Evolutionary conservation across 2,329 filamentous ascomycete species (phyloP), one percentile per base, ranked within the genome.

Genomic region (Cladosporium halotolerans): DNA sequence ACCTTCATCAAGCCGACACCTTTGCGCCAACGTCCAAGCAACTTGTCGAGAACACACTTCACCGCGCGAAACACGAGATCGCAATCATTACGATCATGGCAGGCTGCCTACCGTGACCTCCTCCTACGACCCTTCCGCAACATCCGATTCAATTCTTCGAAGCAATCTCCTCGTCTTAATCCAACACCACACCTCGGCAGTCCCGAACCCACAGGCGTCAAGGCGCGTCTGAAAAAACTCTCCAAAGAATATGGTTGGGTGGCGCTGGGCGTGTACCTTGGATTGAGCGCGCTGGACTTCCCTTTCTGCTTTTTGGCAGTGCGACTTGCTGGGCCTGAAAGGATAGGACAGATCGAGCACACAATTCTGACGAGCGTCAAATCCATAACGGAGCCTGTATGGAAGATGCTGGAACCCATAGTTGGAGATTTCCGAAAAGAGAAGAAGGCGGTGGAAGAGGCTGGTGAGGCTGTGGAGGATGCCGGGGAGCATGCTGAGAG

Each of bases 241-340:
- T 90, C 86, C 2, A 84, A 85, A 58, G 92, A 97, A 70, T 99
- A 99, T 70, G 93, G 93, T 39, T 97, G 91, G 89, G 81, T 88
- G 3, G 91, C 91, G 1, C 72, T 96, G 4, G 92, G 90, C n/a
- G 88, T 99, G 11, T 99, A 99, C 70, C 71, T 96, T 9, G 78
- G 77, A 1, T 73, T 99, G 52, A 91, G 88, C 40, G 86, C 88
- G 36, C 73, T 96, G 48, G 93, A 99, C 72, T 95, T 97, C 60
- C 93, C 93, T 0, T 88, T 97, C 68, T 97, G 92, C 73, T 99
- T 96, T 73, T 72, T 95, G 52, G 82, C 93, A 9, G 93, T 99
- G 44, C 81, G 85, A 54, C 75, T 84, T 49, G 79, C 96, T 2
- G 93, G 93, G 13, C 88, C 88, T 0, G 93, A 99, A 23, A 81